Percentiles rank a stretch among this genome's conserved stretches.
Conservation (phyloP, 805 yeast species). For the Yarrowia keelungensis region DNA sequence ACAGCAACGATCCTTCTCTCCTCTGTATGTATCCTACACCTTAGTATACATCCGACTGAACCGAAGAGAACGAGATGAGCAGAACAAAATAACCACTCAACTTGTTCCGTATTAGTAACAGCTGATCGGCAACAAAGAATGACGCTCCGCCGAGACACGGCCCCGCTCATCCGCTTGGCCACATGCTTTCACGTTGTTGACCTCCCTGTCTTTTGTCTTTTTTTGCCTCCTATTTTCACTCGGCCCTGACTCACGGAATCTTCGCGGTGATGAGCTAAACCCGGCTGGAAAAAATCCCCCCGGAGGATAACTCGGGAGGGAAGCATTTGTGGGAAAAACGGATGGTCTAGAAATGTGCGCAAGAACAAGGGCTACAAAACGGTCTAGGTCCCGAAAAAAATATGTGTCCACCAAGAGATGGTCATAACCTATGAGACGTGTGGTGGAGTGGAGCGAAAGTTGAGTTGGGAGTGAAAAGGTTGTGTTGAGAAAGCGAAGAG, state of each 20-base stretch:
- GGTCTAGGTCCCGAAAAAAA: slow-evolving; percentile 7
- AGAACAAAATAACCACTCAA: too few relatives aligned
- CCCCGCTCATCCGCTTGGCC: slow-evolving; percentile 14
- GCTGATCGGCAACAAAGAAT: too few relatives aligned
- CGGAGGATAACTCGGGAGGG: background rate
- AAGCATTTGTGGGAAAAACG: background rate
- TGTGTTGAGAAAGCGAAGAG: background rate
- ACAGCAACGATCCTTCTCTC: too few relatives aligned
- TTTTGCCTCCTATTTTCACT: slow-evolving; percentile 34
- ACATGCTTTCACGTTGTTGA: background rate
- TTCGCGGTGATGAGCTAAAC: slow-evolving; percentile 26
- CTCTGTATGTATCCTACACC: too few relatives aligned
- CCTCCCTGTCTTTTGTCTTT: background rate
- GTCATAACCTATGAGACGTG: slow-evolving; percentile 21
- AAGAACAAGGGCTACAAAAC: background rate
- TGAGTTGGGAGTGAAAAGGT: background rate
- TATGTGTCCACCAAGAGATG: background rate
- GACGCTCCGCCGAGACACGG: background rate
- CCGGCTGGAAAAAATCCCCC: slow-evolving; percentile 29
- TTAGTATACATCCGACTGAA: too few relatives aligned
- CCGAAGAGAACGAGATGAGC: too few relatives aligned
- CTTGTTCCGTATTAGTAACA: too few relatives aligned
- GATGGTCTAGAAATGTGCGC: slow-evolving; percentile 4
- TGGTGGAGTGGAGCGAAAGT: background rate
- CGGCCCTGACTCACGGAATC: slow-evolving; percentile 34